These are phyloP conservation scores for Sugiyamaella paludigena DNA, from an alignment of 1,139 yeast species.

Conservation along the genomic window DNA sequence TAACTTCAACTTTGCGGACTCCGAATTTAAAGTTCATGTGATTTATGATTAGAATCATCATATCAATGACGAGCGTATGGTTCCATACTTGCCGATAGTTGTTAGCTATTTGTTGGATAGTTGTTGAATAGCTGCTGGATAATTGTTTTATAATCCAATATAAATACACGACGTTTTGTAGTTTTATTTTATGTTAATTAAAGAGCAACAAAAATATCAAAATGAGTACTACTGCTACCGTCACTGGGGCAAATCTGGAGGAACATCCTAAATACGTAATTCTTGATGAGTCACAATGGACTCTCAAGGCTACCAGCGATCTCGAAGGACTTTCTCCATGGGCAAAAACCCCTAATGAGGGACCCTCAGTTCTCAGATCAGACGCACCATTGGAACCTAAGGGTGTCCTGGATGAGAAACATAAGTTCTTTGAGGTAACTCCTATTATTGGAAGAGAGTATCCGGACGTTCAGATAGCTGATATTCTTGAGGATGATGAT, in stretches of 20 bases:
- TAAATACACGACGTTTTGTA: no score
- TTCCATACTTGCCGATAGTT: no score
- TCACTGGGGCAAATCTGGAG: neutral
- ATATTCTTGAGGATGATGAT: constrained; percentile 49
- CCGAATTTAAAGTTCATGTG: no score
- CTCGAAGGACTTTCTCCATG: constrained; percentile 30
- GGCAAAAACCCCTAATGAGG: constrained; percentile 23
- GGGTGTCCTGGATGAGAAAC: constrained; percentile 27
- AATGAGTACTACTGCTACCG: constrained; percentile 3
- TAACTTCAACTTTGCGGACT: no score
- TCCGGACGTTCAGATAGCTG: constrained; percentile 40
- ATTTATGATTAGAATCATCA: no score
- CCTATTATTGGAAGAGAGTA: constrained; percentile 36
- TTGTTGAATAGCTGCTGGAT: no score
- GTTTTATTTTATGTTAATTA: no score
- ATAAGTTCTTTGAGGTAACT: constrained; percentile 31
- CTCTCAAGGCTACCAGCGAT: constrained; percentile 1
- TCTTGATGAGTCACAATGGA: constrained; percentile 6
- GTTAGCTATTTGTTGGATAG: no score
- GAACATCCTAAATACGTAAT: constrained; percentile 9
- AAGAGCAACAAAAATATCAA: neutral
- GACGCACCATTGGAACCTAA: constrained; percentile 20
- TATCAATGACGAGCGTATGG: no score
- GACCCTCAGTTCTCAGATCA: constrained; percentile 20
- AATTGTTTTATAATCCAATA: no score